A percentile compares a stretch with the other conserved stretches of the same genome.
These are phyloP conservation scores for Thermothielavioides terrestris DNA, from an alignment of 495 filamentous ascomycete species.

Conservation along the genomic window DNA sequence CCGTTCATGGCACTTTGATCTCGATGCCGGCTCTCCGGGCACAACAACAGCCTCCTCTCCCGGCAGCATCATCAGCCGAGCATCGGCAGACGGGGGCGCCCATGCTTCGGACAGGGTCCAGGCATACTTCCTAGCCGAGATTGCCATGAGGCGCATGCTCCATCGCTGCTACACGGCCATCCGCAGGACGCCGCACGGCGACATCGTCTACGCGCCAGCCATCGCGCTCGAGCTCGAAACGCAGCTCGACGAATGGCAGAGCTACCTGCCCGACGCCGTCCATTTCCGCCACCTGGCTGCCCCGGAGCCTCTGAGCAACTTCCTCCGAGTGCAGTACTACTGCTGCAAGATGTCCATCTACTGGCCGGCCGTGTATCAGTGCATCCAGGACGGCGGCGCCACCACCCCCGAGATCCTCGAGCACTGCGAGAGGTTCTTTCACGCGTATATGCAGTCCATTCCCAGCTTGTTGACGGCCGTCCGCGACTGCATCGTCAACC, in stretches of 20 bases:
- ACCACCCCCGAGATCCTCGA: not conserved
- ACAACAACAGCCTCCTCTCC: not conserved
- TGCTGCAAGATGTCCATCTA: not conserved
- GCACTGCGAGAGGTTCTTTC: not conserved
- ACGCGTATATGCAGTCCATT: not conserved
- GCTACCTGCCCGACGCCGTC: not conserved
- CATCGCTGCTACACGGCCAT: not conserved
- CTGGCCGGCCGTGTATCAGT: not conserved
- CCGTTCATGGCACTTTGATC: not conserved
- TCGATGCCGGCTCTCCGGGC: not conserved
- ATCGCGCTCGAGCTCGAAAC: not conserved
- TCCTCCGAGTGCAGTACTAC: not conserved
- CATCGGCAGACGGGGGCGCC: not conserved
- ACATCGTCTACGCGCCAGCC: not conserved
- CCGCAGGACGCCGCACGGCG: not conserved
- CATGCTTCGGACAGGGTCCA: not conserved
- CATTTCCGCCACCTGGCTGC: not conserved
- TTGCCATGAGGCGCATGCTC: not conserved
- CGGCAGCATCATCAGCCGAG: not conserved
- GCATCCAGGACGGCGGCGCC: not conserved
- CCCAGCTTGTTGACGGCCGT: not conserved
- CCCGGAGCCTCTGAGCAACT: not conserved
- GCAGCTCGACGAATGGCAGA: not conserved
- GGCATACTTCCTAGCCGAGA: not conserved
- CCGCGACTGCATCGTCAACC: not conserved